Percentiles rank a stretch among this genome's conserved stretches.
These are phyloP conservation scores for Aspergillus nanangensis DNA, from an alignment of 495 filamentous ascomycete genomes.

Conservation along the genomic window DNA sequence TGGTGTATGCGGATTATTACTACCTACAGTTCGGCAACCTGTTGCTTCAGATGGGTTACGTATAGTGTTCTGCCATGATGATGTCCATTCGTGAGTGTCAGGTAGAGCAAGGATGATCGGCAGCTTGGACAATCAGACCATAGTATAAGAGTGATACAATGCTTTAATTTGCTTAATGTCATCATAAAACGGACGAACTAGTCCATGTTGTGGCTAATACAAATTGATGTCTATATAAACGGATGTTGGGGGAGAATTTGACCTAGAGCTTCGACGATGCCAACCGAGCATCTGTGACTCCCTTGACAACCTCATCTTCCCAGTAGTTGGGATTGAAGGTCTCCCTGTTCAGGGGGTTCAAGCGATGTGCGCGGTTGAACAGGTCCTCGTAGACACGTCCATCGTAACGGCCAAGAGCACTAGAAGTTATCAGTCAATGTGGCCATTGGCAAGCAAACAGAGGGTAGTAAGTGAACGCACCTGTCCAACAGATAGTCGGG, in stretches of 20 bases:
- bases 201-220: too few relatives aligned
- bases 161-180: too few relatives aligned
- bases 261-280: not conserved
- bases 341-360: slow-evolving; percentile 42
- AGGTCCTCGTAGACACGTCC: slow-evolving; percentile 48
- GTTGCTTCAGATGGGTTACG: slow-evolving; percentile 17
- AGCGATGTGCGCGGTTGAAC: slow-evolving; percentile 39
- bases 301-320: slow-evolving; percentile 47
- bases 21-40: slow-evolving; percentile 40
- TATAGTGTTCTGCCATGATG: slow-evolving; percentile 1
- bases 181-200: too few relatives aligned
- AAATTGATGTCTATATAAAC: too few relatives aligned
- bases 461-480: too few relatives aligned
- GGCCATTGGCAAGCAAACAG: too few relatives aligned
- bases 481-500: slow-evolving; percentile 46
- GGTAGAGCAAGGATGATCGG: too few relatives aligned
- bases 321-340: slow-evolving; percentile 46
- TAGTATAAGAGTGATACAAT: too few relatives aligned
- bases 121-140: too few relatives aligned
- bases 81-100: not conserved
- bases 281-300: slow-evolving; percentile 9
- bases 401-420: slow-evolving; percentile 42
- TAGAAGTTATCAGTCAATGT: slow-evolving; percentile 4
- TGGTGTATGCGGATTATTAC: slow-evolving; percentile 48
- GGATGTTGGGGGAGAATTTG: too few relatives aligned